Base-by-base conservation (phyloP, 257 asterid genomes). In the Lycium barbarum region DNA sequence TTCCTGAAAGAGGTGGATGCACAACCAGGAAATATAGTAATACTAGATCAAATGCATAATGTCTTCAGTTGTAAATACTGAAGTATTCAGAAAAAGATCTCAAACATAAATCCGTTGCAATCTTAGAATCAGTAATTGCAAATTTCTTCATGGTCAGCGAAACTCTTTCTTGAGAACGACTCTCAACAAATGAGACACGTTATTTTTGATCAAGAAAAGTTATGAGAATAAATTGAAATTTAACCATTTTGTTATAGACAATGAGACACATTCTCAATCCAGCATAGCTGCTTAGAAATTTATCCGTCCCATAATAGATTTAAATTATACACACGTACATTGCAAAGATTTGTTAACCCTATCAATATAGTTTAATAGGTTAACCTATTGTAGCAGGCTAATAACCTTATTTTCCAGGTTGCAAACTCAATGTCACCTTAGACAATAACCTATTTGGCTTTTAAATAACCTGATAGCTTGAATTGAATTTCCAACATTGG, bases 351-450 rank as follows among this genome's bases (percentile, higher is more conserved):
- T 22, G 20, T 74, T 73, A 45, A 45, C 10, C 9, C 17, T 73
- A 49, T 49, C 7, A 1, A 20, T 49, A 74, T 3, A 72, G 15
- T 6, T 1, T 26, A 65, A 26, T 65, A 67, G 74, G 49, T 49
- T 74, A 74, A 74, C 13, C 22, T 13, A 47, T 74, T 49, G 35
- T 49, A 12, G 62, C 40, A 49, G 7, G 61, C 10, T 49, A 74
- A 22, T 2, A 47, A 22, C 61, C 62, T 74, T 11, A 74, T 20
- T 49, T 74, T 74, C 20, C 81, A 74, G 43, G 62, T 74, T 13
- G 9, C 43, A 49, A 74, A 74, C 81, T 73, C 40, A 49, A 74
- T 22, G 61, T 73, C 13, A 74, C 81, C 9, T 74, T 74, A 49
- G 43, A 74, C 62, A 74, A n/a, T 49, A 20, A 47, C 38, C 43